Evolutionary conservation across 225 moss, liverwort and hornwort species (phyloP), one percentile per base, ranked within the genome.

Genomic region (Ulota crispa): DNA sequence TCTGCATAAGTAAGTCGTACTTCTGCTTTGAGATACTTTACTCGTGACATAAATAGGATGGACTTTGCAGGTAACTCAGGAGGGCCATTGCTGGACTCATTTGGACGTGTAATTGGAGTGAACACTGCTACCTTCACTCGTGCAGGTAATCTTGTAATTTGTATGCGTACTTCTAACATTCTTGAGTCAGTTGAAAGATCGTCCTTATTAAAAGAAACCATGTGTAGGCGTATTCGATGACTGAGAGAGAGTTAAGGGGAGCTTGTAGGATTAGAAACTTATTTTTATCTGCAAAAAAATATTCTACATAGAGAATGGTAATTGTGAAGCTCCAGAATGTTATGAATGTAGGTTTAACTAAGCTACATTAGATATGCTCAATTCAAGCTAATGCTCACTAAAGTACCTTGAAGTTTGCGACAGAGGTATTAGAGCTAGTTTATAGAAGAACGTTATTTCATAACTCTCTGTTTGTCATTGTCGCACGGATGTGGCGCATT

Each of bases 41-140:
- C 27, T 12, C 63, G 55, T 86, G 76, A 87, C 57, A 78, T 30
- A 47, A 12, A 65, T 41, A 21, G 20, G 6, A 69, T 70, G 83
- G 8, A 18, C 20, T 75, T 26, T 79, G 84, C 90, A 92, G 92
- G 92, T 73, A 92, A 92, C 67, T 92, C 92, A 55, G 92, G 92
- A 69, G 92, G 92, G 13, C 92, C 92, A 68, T 76, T 92, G 50
- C 81, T 92, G 62, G 92, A 92, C 68, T 88, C 90, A 5, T 90
- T 88, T 81, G 92, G 92, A 76, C 90, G 92, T 62, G 79, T 90
- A 41, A 88, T 92, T 70, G 92, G 92, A 77, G 90, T 92, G 36
- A 92, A 92, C 72, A 92, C 92, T 53, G 92, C 92, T 21, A 92
- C 88, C 21, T 92, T 88, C 68, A 90, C 92, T 11, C 92, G 92